Conservation (phyloP, 768 basidiomycete genomes). For the Coprinellus micaceus region DNA sequence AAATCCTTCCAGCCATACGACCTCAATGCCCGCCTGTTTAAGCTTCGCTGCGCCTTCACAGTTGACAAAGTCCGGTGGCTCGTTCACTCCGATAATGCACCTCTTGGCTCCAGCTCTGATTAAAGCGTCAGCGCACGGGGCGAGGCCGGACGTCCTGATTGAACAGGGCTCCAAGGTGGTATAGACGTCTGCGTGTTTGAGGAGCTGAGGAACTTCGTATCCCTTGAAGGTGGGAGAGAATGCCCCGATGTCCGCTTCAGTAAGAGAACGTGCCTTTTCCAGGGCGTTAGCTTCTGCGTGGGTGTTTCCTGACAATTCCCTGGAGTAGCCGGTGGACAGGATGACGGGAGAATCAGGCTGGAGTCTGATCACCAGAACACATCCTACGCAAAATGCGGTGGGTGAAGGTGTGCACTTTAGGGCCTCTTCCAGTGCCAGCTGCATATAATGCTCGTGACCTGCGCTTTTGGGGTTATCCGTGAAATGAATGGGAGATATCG, state of each 20-base stretch:
- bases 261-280: constrained; percentile 55
- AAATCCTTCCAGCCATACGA: constrained; percentile 71
- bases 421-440: constrained; percentile 68
- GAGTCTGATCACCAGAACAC: constrained; percentile 56
- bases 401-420: constrained; percentile 62
- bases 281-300: constrained; percentile 97
- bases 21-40: constrained; percentile 64
- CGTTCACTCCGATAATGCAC: constrained; percentile 85
- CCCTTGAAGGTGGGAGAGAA: constrained; percentile 37
- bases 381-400: constrained; percentile 91
- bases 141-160: constrained; percentile 77
- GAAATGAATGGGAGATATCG: neutral
- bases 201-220: constrained; percentile 44
- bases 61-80: constrained; percentile 91
- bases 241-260: constrained; percentile 38
- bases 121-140: constrained; percentile 83
- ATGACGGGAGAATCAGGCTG: constrained; percentile 45
- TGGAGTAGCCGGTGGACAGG: constrained; percentile 80
- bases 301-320: constrained; percentile 91
- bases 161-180: constrained; percentile 98
- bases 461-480: constrained; percentile 1
- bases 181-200: constrained; percentile 70
- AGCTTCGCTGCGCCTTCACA: constrained; percentile 84
- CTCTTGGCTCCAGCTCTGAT: constrained; percentile 64
- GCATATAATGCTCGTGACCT: constrained; percentile 43